phyloP scores from a whole-genome alignment of 805 yeast genomes.

The Maudiozyma barnettii region DNA sequence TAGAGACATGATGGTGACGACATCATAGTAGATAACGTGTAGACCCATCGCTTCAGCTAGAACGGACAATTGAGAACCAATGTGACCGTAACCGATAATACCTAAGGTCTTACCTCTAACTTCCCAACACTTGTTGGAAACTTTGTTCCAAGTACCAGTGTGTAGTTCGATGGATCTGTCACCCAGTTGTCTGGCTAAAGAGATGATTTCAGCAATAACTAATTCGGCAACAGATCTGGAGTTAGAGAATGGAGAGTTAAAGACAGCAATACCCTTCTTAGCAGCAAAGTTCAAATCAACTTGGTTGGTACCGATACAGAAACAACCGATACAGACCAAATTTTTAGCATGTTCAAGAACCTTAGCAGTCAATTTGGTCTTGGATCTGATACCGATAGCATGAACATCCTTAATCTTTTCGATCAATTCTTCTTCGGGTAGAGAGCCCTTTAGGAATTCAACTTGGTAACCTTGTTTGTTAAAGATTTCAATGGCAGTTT shows the following conservation, averaged over 20 bases:
- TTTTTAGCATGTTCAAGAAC: constrained; percentile 80
- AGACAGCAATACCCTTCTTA: constrained; percentile 85
- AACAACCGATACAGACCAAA: constrained; percentile 87
- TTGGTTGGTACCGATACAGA: constrained; percentile 98
- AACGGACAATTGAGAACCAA: constrained; percentile 94
- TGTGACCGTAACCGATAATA: constrained; percentile 95
- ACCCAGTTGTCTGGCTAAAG: constrained; percentile 92
- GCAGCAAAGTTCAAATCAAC: constrained; percentile 92
- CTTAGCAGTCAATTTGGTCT: constrained; percentile 76
- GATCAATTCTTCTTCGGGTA: constrained; percentile 87
- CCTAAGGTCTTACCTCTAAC: constrained; percentile 97
- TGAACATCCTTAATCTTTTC: constrained; percentile 90
- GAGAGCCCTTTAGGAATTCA: constrained; percentile 80
- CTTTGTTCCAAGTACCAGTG: constrained; percentile 97
- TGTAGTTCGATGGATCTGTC: constrained; percentile 95
- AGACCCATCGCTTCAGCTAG: constrained; percentile 96
- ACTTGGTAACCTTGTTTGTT: constrained; percentile 92
- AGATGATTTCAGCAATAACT: constrained; percentile 88
- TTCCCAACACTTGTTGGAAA: constrained; percentile 92
- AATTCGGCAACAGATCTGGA: constrained; percentile 97
- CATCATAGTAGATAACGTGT: constrained; percentile 91
- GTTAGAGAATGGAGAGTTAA: constrained; percentile 97
- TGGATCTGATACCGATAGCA: constrained; percentile 96
- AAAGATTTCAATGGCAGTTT: constrained; percentile 83
- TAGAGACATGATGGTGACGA: constrained; percentile 84